Evolutionary conservation across 495 filamentous ascomycete genomes (phyloP), one percentile per base, ranked within the genome.

Genomic region (Hyaloscypha hepaticicola): DNA sequence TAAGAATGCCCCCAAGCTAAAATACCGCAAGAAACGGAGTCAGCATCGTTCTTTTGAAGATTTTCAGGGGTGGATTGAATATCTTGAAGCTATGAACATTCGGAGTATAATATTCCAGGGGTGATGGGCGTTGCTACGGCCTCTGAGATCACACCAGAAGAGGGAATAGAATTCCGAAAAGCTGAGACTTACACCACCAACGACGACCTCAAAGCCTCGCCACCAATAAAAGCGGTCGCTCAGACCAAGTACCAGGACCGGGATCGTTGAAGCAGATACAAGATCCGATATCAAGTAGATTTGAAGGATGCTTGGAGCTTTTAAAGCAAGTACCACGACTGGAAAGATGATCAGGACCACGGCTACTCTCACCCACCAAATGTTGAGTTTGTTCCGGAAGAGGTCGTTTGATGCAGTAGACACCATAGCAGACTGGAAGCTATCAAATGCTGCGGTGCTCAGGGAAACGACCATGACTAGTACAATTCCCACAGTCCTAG

Each of bases 281-380:
- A 92, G 81, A 62, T 92, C 90, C 21, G 87, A 86, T 53, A 92
- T 90, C 34, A 92, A 79, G 74, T 88, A 92, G 65, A 92, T 91
- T 74, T 89, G 86, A 34, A 92, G 74, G 63, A 92, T 85, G 49
- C 81, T 84, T 3, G 89, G 90, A 16, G 84, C 83, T 69, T 86
- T 88, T 52, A 92, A 78, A 29, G 89, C 90, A 38, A 92, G 76
- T 3, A 89, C 82, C 4, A 90, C 83, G 8, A 87, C 84, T 5
- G 89, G 89, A 69, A 90, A 75, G 66, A 90, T 91, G 69, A 91
- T 64, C 26, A 90, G 61, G 0, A 91, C 78, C 24, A 92, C 88
- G 11, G 79, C 79, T 14, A 64, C 78, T 50, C 90, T 83, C 56
- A 92, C 86, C 68, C 72, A 86, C 85, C 88, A 86, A 52, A 92